Evolutionary conservation across 495 filamentous ascomycete species (phyloP).

Genomic region (Hypoxylon cercidicola): DNA sequence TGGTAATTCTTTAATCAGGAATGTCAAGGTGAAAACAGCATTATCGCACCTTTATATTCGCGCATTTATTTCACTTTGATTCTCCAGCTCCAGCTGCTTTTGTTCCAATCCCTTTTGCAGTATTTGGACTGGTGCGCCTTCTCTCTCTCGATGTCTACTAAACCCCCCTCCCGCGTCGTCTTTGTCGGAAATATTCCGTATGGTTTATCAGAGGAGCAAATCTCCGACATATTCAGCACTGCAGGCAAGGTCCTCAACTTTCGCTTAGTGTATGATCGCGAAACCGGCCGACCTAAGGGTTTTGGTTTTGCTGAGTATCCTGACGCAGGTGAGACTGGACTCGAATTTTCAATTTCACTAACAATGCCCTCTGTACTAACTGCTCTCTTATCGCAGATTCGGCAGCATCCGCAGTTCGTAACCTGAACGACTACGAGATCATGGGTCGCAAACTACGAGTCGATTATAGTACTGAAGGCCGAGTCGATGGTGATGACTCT

Average conservation of each 20-base stretch:
- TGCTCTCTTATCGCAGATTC: constrained; percentile 66
- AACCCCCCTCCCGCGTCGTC: constrained; percentile 66
- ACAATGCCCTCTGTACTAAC: constrained; percentile 21
- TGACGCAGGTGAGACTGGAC: constrained; percentile 65
- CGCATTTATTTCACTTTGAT: no score
- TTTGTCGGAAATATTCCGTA: constrained; percentile 90
- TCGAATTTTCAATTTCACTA: background rate
- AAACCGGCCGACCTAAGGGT: constrained; percentile 93
- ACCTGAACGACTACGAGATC: constrained; percentile 94
- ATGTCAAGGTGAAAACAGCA: background rate
- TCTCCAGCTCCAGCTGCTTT: no score
- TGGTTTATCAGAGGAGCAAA: constrained; percentile 92
- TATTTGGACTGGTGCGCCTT: background rate
- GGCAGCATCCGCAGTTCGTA: constrained; percentile 92
- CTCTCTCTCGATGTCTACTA: constrained; percentile 59
- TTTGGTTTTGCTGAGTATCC: constrained; percentile 96
- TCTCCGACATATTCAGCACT: constrained; percentile 86
- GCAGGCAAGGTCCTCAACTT: constrained; percentile 93
- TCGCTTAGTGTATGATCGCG: constrained; percentile 92
- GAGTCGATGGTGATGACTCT: constrained; percentile 70
- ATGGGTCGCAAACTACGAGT: constrained; percentile 95
- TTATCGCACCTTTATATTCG: no score
- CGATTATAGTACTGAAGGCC: constrained; percentile 92
- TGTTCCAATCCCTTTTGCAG: no score
- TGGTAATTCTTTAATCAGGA: no score